These are phyloP conservation scores for Exobasidium cylindrosporum DNA, from an alignment of 1,284 basidiomycete genomes.

Conservation along the genomic window DNA sequence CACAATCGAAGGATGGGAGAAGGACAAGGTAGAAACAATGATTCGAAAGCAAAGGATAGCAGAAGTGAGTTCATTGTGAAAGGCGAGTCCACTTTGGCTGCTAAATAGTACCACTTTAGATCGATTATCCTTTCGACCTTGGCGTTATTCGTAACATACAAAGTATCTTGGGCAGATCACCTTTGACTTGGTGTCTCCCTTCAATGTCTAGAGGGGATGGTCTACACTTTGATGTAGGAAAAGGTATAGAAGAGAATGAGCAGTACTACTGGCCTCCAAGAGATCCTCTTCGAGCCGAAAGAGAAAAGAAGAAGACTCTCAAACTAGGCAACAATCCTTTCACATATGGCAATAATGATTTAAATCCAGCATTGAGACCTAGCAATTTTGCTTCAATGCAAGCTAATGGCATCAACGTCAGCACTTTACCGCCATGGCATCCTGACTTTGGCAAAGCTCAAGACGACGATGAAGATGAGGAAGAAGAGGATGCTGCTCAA, in stretches of 20 bases:
- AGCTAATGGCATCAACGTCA: not conserved
- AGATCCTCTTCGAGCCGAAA: not conserved
- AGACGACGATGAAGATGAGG: not conserved
- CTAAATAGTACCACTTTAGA: constrained; percentile 56
- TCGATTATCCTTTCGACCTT: constrained; percentile 88
- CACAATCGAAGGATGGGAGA: constrained; percentile 96
- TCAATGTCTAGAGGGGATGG: constrained; percentile 65
- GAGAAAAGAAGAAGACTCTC: constrained; percentile 15
- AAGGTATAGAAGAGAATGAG: constrained; percentile 58
- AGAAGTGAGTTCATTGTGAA: constrained; percentile 61
- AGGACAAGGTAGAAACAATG: constrained; percentile 84
- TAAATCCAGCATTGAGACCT: constrained; percentile 31
- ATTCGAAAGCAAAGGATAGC: constrained; percentile 79
- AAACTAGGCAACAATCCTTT: constrained; percentile 61
- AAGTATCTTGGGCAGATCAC: constrained; percentile 72
- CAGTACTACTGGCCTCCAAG: constrained; percentile 43
- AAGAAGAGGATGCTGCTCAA: constrained; percentile 4
- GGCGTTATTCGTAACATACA: constrained; percentile 69
- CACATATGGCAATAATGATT: constrained; percentile 70
- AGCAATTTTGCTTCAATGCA: constrained; percentile 2
- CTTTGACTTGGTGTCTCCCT: constrained; percentile 79
- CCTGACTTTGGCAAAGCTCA: not conserved
- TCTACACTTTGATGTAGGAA: constrained; percentile 70
- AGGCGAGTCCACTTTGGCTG: not conserved
- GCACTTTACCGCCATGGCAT: constrained; percentile 9